Evolutionary conservation across 2,329 filamentous ascomycete genomes (phyloP), one percentile per base, ranked within the genome.

Genomic region (Cadophora luteo-olivacea): DNA sequence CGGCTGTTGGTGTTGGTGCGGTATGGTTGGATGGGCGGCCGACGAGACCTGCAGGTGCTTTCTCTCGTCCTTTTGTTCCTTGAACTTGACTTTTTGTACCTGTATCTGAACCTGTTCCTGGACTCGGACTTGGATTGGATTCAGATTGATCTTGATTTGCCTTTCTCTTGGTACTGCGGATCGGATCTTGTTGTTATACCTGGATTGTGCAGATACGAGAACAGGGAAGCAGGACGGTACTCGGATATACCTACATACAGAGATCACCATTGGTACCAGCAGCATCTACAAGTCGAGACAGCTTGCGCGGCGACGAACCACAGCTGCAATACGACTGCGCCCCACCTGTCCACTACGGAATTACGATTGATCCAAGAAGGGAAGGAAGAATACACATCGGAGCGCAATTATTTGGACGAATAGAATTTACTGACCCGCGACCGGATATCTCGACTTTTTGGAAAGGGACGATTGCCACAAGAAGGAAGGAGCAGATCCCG

Each of bases 71-170:
- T 32, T 32, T 33, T 16, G 52, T 33, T 55, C 29, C 52, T 33
- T 55, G 52, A 33, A 55, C 52, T 55, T 55, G 52, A 55, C 16
- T 55, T 55, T 54, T 33, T 55, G 16, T 55, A 55, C 52, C 52
- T 55, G 52, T 14, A 33, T 16, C n/a, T 33, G 25, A 3, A 55
- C n/a, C n/a, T 55, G 4, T 14, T 33, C 52, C 29, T 55, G 25
- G 11, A n/a, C 16, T 19, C 11, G 11, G 41, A 19, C 41, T 38
- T 16, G 41, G 14, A 45, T 14, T 16, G 12, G 29, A n/a, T 7
- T 49, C n/a, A 4, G 33, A 25, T 55, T 33, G 52, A 33, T 55
- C 19, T 33, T 6, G 29, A 8, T 32, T 33, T 55, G 7, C 5
- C 4, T 49, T 22, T 49, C n/a, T 38, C 45, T 22, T 49, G 45